phyloP scores from a whole-genome alignment of 306 rosid species.

The Pterocarpus santalinus region DNA sequence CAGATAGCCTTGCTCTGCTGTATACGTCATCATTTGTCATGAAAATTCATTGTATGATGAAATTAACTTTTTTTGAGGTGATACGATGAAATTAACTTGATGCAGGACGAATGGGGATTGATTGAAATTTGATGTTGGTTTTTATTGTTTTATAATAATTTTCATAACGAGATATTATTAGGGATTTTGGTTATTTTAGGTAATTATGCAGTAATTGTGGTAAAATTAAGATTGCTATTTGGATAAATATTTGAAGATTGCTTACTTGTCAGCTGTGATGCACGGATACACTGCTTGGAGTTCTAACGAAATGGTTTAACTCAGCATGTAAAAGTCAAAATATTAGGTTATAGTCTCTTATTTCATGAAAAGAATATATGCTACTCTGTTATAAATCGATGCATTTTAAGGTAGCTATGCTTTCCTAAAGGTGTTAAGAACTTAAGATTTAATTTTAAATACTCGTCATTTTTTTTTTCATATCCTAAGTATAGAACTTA shows the following conservation, averaged over 20 bases:
- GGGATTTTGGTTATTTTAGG: not conserved
- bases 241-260: not conserved
- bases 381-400: not conserved
- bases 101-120: not conserved
- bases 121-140: not conserved
- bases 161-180: not conserved
- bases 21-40: not conserved
- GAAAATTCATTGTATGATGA: not conserved
- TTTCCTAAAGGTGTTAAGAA: not conserved
- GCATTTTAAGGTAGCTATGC: not conserved
- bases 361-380: not conserved
- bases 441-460: not conserved
- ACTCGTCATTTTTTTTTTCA: not conserved
- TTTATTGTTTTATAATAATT: not conserved
- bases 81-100: not conserved
- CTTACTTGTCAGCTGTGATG: not conserved
- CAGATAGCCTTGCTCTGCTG: constrained; percentile 3
- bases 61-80: not conserved
- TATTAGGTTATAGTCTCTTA: not conserved
- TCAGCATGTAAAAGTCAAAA: not conserved
- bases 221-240: not conserved
- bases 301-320: not conserved
- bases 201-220: not conserved
- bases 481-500: not conserved
- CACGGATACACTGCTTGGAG: not conserved